phyloP scores from a whole-genome alignment of 495 filamentous ascomycete species.

The Cryomyces antarcticus region DNA sequence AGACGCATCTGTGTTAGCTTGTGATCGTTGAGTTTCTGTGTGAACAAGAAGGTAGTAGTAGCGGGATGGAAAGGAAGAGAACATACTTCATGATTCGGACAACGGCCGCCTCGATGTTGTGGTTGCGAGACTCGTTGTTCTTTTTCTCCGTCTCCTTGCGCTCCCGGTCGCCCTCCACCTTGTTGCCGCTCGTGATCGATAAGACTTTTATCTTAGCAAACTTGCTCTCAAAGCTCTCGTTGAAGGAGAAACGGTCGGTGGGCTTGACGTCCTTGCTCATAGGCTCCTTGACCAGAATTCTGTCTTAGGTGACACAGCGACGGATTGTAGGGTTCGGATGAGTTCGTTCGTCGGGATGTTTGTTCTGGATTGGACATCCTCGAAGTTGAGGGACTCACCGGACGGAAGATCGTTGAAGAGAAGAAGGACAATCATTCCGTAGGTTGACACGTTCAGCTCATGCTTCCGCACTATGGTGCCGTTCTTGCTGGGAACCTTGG shows the following conservation, averaged over 20 bases:
- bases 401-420: slow-evolving; percentile 67
- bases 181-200: slow-evolving; percentile 46
- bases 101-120: slow-evolving; percentile 70
- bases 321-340: slow-evolving; percentile 58
- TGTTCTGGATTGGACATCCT: slow-evolving; percentile 68
- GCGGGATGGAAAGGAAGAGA: slow-evolving; percentile 1
- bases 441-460: slow-evolving; percentile 83
- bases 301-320: slow-evolving; percentile 70
- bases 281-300: slow-evolving; percentile 65
- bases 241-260: slow-evolving; percentile 69
- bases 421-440: slow-evolving; percentile 73
- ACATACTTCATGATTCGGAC: slow-evolving; percentile 93
- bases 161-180: slow-evolving; percentile 70
- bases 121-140: slow-evolving; percentile 57
- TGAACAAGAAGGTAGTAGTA: neutral
- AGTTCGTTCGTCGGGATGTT: slow-evolving; percentile 67
- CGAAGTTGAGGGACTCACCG: slow-evolving; percentile 47
- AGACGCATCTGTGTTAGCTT: too few relatives aligned
- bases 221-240: slow-evolving; percentile 62
- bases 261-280: slow-evolving; percentile 62
- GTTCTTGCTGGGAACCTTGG: slow-evolving; percentile 40
- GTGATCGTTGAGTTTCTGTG: too few relatives aligned
- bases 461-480: slow-evolving; percentile 51
- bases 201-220: slow-evolving; percentile 74
- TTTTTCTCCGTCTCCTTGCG: slow-evolving; percentile 72